phyloP scores from a whole-genome alignment of 352 stramenopile species.

The Pythium myriotylum region DNA sequence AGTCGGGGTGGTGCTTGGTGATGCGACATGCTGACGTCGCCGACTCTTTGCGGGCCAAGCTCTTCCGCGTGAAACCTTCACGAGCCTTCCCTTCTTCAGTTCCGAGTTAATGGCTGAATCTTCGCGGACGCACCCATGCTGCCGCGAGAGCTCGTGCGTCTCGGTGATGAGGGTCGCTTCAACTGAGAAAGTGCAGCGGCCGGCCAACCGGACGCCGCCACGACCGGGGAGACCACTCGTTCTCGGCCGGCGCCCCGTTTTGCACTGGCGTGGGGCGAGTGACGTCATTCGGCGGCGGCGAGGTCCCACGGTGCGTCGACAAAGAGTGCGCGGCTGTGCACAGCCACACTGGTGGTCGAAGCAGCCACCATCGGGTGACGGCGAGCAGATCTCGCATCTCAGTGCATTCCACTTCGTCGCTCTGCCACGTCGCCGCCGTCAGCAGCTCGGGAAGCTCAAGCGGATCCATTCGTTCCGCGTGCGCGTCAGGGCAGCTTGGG shows the following conservation, averaged over 20 bases:
- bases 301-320: conserved; percentile 13
- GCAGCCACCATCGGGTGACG: conserved; percentile 13
- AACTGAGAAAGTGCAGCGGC: not conserved
- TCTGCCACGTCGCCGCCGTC: conserved; percentile 9
- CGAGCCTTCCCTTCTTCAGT: not conserved
- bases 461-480: not conserved
- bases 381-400: not conserved
- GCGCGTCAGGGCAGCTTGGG: not conserved
- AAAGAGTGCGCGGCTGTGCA: conserved; percentile 2
- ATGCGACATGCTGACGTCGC: conserved; percentile 14
- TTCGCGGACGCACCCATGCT: not conserved
- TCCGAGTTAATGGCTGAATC: conserved; percentile 13
- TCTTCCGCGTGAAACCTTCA: not conserved
- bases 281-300: conserved; percentile 13
- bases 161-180: not conserved
- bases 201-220: conserved; percentile 7
- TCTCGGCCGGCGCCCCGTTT: not conserved
- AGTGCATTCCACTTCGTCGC: conserved; percentile 6
- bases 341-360: conserved; percentile 19
- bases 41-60: not conserved
- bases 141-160: not conserved
- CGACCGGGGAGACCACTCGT: not conserved
- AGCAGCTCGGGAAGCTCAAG: too few species aligned
- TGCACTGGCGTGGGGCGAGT: not conserved
- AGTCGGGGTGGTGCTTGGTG: not conserved